phyloP scores from a whole-genome alignment of 2,329 filamentous ascomycete species.

The Alternaria sp. region DNA sequence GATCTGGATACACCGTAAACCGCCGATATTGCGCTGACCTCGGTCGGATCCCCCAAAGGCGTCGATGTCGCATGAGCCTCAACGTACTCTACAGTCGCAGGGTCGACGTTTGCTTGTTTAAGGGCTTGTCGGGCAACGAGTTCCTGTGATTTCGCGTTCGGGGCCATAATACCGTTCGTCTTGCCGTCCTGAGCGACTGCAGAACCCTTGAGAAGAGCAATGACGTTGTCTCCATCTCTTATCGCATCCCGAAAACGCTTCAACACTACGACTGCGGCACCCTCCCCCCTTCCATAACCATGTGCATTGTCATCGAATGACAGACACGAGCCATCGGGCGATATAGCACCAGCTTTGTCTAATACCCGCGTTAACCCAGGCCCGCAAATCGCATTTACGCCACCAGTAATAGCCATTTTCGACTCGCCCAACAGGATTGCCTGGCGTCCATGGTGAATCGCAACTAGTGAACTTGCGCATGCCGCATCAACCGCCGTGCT shows the following conservation, averaged over 20 bases:
- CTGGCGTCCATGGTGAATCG: constrained; percentile 29
- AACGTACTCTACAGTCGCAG: constrained; percentile 36
- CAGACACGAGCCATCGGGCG: constrained; percentile 47
- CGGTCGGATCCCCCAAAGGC: constrained; percentile 54
- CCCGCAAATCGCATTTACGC: constrained; percentile 39
- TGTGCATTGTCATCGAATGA: constrained; percentile 61
- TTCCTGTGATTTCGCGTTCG: constrained; percentile 54
- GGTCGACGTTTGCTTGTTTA: constrained; percentile 41
- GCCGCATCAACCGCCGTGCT: constrained; percentile 34
- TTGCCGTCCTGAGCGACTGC: constrained; percentile 35
- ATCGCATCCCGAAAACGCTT: constrained; percentile 55
- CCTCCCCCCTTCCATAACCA: constrained; percentile 71
- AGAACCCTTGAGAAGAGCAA: constrained; percentile 38
- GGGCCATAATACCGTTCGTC: constrained; percentile 32
- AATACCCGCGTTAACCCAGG: constrained; percentile 56
- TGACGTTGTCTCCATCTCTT: constrained; percentile 38
- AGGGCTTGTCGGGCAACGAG: constrained; percentile 43
- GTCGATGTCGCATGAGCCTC: constrained; percentile 64
- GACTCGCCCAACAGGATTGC: constrained; percentile 37
- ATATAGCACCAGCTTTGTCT: constrained; percentile 51
- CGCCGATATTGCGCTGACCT: constrained; percentile 30
- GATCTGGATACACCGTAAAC: constrained; percentile 22
- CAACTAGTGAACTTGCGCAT: constrained; percentile 31
- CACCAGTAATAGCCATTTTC: constrained; percentile 44
- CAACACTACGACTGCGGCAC: constrained; percentile 49